Evolutionary conservation across 495 filamentous ascomycete genomes (phyloP), one percentile per base, ranked within the genome.

Genomic region (Cenococcum geophilum): DNA sequence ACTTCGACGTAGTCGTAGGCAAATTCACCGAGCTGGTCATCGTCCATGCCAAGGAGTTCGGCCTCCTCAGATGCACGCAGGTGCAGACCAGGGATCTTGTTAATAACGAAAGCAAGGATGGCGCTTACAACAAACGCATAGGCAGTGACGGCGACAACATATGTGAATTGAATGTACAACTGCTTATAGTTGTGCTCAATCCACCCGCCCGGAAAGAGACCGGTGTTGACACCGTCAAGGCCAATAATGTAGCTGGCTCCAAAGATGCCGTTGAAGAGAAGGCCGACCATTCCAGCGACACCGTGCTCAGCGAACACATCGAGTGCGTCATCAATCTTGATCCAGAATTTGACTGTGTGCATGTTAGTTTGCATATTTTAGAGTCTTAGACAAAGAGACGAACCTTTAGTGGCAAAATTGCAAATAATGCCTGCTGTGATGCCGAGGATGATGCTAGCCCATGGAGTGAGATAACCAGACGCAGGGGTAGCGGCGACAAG

Each of bases 1-100:
- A 98, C 93, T 79, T 98, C 93, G 67, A 98, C 93, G 74, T 98
- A 98, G 75, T 98, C 93, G 78, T 98, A 98, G 6, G 93, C 95
- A 71, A 98, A 98, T 75, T 98, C 93, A 71, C 93, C 93, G 36
- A 97, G 87, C 72, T 98, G 93, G 77, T 98, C 93, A 72, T 97
- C 95, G 68, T 98, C 93, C 92, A 97, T 96, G 59, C 93, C 93
- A 55, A 97, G 83, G 20, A 98, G 82, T 74, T 98, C 93, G n/a
- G 95, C 93, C 76, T 98, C 89, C 68, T 95, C 90, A 35, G 85
- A 89, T 11, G 93, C 93, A 49, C 93, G 89, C 60, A 98, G 87
- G 64, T 96, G 83, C 14, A 98, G 82, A 32, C 95, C 95, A 5
- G 93, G 93, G 55, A 93, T 85, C 64, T 83, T 74, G 77, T 98